Evolutionary conservation across 192 early-diverging fungal genomes (phyloP).

Genomic region (Piromyces sp.): DNA sequence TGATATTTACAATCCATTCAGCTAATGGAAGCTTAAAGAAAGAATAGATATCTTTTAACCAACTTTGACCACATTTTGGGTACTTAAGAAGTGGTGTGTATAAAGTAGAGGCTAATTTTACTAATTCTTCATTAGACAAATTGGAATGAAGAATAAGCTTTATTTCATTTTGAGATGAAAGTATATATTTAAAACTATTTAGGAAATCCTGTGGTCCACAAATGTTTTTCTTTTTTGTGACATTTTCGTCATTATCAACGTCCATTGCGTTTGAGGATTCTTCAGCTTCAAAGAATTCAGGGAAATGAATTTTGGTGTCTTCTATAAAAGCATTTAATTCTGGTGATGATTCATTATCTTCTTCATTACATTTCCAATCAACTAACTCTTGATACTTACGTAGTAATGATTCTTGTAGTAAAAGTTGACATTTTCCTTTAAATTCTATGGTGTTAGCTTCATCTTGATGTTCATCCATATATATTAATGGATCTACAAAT

Average conservation of each 20-base stretch:
- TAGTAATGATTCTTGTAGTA: neutral
- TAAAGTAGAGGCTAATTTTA: neutral
- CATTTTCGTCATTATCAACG: neutral
- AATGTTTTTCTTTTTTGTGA: neutral
- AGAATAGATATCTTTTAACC: neutral
- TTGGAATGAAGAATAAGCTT: neutral
- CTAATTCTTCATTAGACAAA: neutral
- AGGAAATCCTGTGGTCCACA: neutral
- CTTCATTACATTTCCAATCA: neutral
- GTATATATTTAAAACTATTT: neutral
- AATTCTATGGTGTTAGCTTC: neutral
- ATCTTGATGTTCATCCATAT: neutral
- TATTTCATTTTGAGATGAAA: neutral
- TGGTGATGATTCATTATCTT: neutral
- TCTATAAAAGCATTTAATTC: neutral
- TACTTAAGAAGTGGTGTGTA: neutral
- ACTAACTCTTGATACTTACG: neutral
- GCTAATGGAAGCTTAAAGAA: neutral
- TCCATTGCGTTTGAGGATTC: neutral
- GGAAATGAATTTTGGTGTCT: neutral
- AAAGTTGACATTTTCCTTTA: neutral
- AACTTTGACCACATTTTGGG: neutral
- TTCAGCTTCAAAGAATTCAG: neutral
- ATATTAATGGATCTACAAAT: neutral
- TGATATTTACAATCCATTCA: neutral